Base-by-base conservation (phyloP, 2,329 filamentous ascomycete genomes). In the Alternaria angustiovoidea region DNA sequence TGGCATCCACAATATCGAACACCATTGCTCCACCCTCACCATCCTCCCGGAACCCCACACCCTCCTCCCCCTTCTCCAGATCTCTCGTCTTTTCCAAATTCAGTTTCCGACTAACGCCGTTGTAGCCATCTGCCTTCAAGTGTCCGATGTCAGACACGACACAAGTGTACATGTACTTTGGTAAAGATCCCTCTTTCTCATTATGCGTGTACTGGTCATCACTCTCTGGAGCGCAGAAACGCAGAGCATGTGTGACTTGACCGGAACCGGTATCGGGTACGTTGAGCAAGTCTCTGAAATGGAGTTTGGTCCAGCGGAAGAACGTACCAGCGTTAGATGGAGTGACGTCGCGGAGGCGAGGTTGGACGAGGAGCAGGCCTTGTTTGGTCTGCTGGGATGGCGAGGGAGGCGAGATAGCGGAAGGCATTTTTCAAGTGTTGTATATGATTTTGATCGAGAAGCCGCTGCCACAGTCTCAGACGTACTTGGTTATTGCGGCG, bases 221-320 rank as follows among this genome's bases (percentile, higher is more conserved):
- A 11, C 7, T 12, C 1, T 55, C 44, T 14, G 43, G 52, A 8
- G 30, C 38, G 11, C 18, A 8, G n/a, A 49, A 54, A 16, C 57
- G 57, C 14, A 59, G 4, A 24, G 22, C 49, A 22, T 34, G 24
- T 4, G 32, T 52, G n/a, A 46, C 30, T 7, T 12, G 42, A n/a
- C 34, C 47, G 2, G 46, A 38, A 12, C 26, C 38, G 0, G 32
- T 18, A 28, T 54, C 36, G 2, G n/a, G 22, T 6, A 64, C 39
- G 8, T 56, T 44, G 4, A 69, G 38, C 16, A 72, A n/a, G 44
- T 72, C 69, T 51, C 59, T 60, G 47, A 61, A 64, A 52, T 72
- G 69, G 28, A 72, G 49, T 32, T 64, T 57, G 0, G 68, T 67
- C 69, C 69, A 72, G n/a, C 64, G 57, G n/a, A 55, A 38, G 54